Conservation (phyloP, 495 filamentous ascomycete species). For the Tuber borchii region DNA sequence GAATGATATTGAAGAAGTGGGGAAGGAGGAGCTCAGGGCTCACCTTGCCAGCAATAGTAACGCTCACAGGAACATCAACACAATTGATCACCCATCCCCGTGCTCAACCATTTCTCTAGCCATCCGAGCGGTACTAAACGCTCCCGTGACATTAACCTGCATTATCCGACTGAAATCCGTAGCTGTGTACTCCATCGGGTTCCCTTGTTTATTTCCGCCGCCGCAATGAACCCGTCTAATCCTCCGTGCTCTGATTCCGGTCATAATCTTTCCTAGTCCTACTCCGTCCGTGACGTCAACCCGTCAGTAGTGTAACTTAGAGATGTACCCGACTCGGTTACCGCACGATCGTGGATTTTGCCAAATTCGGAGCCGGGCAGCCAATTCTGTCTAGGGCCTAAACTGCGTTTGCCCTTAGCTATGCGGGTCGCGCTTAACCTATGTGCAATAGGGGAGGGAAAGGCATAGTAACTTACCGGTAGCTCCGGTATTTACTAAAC, state of each 20-base stretch:
- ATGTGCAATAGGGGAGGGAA: not conserved
- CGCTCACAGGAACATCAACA: constrained; percentile 71
- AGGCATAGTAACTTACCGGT: constrained; percentile 48
- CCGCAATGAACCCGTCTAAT: constrained; percentile 74
- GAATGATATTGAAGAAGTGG: not conserved
- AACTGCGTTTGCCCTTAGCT: constrained; percentile 46
- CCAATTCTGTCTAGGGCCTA: constrained; percentile 54
- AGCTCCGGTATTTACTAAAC: constrained; percentile 62
- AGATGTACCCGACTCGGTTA: constrained; percentile 55
- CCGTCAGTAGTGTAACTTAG: constrained; percentile 61
- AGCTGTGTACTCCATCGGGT: constrained; percentile 61
- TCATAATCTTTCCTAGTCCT: constrained; percentile 59
- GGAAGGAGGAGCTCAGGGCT: constrained; percentile 4
- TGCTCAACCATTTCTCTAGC: constrained; percentile 64
- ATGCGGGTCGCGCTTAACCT: not conserved
- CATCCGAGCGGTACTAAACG: constrained; percentile 70
- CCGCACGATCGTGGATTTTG: constrained; percentile 49
- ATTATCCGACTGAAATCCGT: constrained; percentile 57
- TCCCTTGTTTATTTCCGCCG: constrained; percentile 68
- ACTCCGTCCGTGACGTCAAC: constrained; percentile 77
- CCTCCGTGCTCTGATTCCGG: constrained; percentile 63
- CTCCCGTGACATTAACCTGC: constrained; percentile 67
- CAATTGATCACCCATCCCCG: constrained; percentile 57
- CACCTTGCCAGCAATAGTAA: constrained; percentile 60
- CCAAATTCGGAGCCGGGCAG: constrained; percentile 49